phyloP scores from a whole-genome alignment of 192 early-diverging fungal genomes.

The Backusella psychrophila region DNA sequence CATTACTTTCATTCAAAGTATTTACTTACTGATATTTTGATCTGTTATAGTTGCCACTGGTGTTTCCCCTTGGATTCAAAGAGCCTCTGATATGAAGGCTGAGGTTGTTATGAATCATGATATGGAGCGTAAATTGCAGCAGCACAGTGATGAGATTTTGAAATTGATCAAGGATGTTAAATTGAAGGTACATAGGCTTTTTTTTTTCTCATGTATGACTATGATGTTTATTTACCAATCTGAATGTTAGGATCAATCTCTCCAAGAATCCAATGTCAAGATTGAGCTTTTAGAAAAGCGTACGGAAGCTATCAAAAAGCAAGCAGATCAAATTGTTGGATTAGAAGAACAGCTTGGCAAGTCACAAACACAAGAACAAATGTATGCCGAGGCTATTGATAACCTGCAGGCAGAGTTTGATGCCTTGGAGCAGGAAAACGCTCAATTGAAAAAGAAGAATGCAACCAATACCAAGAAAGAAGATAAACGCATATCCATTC shows the following conservation, averaged over 20 bases:
- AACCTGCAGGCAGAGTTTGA: conserved; percentile 68
- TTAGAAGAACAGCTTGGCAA: conserved; percentile 60
- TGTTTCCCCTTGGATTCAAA: conserved; percentile 74
- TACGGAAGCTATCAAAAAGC: conserved; percentile 60
- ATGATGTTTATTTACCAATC: not conserved
- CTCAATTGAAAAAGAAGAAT: conserved; percentile 40
- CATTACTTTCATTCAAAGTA: not conserved
- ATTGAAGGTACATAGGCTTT: conserved; percentile 49
- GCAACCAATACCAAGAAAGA: conserved; percentile 18
- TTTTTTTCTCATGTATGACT: not conserved
- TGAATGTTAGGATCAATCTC: conserved; percentile 57
- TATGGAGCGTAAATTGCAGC: conserved; percentile 71
- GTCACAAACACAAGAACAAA: conserved; percentile 56
- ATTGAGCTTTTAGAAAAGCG: conserved; percentile 81
- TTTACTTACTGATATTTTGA: not conserved
- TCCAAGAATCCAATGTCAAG: conserved; percentile 72
- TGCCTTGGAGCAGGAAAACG: conserved; percentile 64
- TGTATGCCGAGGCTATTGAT: conserved; percentile 71
- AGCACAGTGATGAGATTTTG: conserved; percentile 74
- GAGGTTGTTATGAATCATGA: conserved; percentile 80
- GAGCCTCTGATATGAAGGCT: conserved; percentile 76
- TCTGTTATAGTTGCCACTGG: conserved; percentile 37
- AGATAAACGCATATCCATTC: conserved; percentile 17
- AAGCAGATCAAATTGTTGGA: conserved; percentile 57
- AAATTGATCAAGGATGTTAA: conserved; percentile 77